A percentile compares a stretch with the other conserved stretches of the same genome.
These are phyloP conservation scores for Oehlia diaphana DNA, from an alignment of 192 early-diverging fungal species.

Conservation along the genomic window DNA sequence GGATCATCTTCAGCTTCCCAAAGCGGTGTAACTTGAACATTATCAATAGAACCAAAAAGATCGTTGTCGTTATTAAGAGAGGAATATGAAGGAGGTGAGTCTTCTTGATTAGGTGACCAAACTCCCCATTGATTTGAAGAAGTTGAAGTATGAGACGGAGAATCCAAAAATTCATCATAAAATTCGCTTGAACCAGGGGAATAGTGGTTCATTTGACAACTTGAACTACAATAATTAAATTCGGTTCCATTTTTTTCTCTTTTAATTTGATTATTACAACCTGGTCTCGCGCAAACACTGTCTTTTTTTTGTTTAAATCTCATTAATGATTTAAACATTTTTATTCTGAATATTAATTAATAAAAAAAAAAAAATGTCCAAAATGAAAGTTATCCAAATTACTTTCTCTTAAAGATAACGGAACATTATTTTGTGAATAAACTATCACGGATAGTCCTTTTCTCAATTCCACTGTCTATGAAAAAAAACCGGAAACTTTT, in stretches of 20 bases:
- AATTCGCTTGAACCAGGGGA: background rate
- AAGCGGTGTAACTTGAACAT: background rate
- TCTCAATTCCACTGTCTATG: too few species aligned
- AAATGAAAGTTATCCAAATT: too few species aligned
- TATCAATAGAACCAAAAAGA: background rate
- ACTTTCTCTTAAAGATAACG: too few species aligned
- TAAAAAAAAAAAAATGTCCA: too few species aligned
- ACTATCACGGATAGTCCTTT: too few species aligned
- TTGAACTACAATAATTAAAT: constrained; percentile 7
- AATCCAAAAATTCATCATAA: background rate
- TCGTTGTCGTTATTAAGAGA: background rate
- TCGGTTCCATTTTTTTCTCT: background rate
- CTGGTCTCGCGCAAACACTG: background rate
- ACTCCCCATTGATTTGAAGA: background rate
- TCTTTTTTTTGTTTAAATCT: background rate
- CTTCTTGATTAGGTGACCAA: background rate
- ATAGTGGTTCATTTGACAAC: background rate
- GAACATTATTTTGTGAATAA: too few species aligned
- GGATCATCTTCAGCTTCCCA: background rate
- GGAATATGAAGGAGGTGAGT: background rate
- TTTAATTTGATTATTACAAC: background rate
- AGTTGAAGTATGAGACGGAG: background rate
- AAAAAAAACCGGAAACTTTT: too few species aligned
- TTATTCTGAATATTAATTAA: background rate
- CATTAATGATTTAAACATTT: background rate